phyloP scores from a whole-genome alignment of 1,139 yeast genomes.

The Debaryomycetaceae sp. region DNA sequence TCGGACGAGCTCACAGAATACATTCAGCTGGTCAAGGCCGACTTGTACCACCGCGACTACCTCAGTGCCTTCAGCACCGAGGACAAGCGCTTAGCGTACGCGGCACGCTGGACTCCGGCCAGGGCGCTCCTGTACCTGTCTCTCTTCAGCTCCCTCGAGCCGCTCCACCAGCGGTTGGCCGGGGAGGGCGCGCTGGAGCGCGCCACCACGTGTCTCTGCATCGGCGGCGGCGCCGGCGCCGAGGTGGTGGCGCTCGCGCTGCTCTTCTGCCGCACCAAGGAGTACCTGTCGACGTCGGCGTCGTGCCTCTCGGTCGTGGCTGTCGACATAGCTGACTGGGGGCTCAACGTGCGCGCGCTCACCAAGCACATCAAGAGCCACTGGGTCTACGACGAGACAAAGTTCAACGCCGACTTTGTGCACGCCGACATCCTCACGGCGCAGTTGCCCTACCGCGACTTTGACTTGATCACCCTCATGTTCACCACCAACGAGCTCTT shows the following conservation, averaged over 20 bases:
- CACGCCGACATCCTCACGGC: constrained; percentile 43
- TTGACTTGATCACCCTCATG: constrained; percentile 58
- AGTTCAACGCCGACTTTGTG: constrained; percentile 43
- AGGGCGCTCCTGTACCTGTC: constrained; percentile 72
- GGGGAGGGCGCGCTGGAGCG: constrained; percentile 27
- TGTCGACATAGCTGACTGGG: constrained; percentile 81
- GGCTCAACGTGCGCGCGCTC: constrained; percentile 42
- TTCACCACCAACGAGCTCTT: constrained; percentile 88
- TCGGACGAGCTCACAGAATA: constrained; percentile 38
- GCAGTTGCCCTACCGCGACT: constrained; percentile 8
- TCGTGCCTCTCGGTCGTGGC: constrained; percentile 44
- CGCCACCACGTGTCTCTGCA: constrained; percentile 55
- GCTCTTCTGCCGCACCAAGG: constrained; percentile 48
- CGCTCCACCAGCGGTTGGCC: constrained; percentile 34
- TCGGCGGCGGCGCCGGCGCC: constrained; percentile 91
- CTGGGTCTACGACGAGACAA: constrained; percentile 47
- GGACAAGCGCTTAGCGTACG: constrained; percentile 69
- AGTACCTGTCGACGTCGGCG: constrained; percentile 27
- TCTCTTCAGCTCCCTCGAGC: constrained; percentile 49
- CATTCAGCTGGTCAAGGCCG: constrained; percentile 68
- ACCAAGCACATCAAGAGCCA: constrained; percentile 37
- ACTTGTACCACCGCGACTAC: constrained; percentile 67
- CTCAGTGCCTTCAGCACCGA: constrained; percentile 61
- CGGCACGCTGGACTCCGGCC: constrained; percentile 82
- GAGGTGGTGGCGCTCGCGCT: constrained; percentile 71